These are phyloP conservation scores for Leucosporidium scottii DNA, from an alignment of 768 basidiomycete species.

Conservation along the genomic window DNA sequence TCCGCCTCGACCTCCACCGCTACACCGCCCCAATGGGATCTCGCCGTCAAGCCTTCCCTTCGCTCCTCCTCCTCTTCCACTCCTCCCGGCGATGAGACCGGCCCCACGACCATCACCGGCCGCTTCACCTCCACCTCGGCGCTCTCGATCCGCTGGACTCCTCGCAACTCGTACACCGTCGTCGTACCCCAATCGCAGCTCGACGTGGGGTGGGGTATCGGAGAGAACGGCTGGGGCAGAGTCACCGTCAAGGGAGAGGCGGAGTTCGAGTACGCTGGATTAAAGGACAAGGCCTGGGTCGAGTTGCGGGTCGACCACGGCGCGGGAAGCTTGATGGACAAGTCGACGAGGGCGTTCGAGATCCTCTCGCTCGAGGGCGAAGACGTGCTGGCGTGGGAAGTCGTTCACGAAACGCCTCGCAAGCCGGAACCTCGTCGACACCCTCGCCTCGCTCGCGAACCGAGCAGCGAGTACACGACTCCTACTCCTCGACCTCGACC, in stretches of 20 bases:
- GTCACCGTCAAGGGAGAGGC: not conserved
- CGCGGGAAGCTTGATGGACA: not conserved
- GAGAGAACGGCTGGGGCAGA: not conserved
- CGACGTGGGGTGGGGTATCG: slow-evolving; percentile 1
- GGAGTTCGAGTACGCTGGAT: not conserved
- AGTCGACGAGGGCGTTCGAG: not conserved
- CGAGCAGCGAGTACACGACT: not conserved
- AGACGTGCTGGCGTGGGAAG: not conserved
- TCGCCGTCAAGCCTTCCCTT: slow-evolving; percentile 16
- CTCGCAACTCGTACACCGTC: not conserved
- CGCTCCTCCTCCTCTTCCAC: not conserved
- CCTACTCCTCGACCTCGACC: not conserved
- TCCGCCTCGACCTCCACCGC: not conserved
- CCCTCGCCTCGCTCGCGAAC: not conserved
- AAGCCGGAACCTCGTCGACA: not conserved
- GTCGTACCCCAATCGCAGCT: not conserved
- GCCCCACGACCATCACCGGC: slow-evolving; percentile 10
- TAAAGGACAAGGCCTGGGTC: slow-evolving; percentile 23
- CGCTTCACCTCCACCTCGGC: slow-evolving; percentile 7
- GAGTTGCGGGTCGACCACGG: slow-evolving; percentile 1
- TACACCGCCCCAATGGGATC: slow-evolving; percentile 8
- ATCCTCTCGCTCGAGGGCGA: no score
- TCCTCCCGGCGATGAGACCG: not conserved
- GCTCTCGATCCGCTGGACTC: slow-evolving; percentile 11
- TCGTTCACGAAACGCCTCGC: slow-evolving; percentile 1